Conservation (phyloP, 163 green algal genomes). For the Chlorella variabilis region DNA sequence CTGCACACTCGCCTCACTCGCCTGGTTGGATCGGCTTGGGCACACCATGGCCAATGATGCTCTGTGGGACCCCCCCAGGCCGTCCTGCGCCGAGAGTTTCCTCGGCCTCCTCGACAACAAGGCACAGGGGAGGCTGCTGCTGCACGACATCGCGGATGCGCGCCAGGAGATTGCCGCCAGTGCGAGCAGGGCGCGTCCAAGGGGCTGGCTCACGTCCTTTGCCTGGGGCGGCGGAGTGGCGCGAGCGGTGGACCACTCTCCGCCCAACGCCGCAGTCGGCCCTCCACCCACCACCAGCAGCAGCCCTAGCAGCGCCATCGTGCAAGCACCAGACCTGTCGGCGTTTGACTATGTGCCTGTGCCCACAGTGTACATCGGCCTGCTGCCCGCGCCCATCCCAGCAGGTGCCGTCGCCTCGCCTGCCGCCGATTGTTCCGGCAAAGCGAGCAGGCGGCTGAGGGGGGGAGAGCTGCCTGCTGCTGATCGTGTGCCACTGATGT, state of each 20-base stretch:
- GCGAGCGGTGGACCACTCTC: background rate
- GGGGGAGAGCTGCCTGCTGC: no score
- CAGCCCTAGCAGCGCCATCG: background rate
- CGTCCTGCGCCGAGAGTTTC: no score
- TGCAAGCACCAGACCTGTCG: background rate
- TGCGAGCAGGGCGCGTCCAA: background rate
- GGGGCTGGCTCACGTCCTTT: background rate
- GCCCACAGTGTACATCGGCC: conserved; percentile 14
- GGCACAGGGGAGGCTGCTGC: background rate
- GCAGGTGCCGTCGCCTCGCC: background rate
- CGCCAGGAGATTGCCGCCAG: background rate
- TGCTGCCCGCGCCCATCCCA: conserved; percentile 10
- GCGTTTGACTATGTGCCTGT: background rate
- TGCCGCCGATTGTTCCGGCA: no score
- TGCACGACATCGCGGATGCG: background rate
- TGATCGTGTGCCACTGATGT: no score
- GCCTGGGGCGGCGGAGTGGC: background rate
- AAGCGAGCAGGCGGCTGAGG: no score
- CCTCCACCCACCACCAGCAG: background rate
- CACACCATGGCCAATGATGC: no score
- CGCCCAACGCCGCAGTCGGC: background rate
- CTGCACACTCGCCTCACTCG: no score
- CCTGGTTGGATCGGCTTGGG: no score
- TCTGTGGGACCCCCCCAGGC: no score
- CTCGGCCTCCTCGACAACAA: background rate